Evolutionary conservation across 1,284 basidiomycete genomes (phyloP).

Genomic region (Naganishia sp.): DNA sequence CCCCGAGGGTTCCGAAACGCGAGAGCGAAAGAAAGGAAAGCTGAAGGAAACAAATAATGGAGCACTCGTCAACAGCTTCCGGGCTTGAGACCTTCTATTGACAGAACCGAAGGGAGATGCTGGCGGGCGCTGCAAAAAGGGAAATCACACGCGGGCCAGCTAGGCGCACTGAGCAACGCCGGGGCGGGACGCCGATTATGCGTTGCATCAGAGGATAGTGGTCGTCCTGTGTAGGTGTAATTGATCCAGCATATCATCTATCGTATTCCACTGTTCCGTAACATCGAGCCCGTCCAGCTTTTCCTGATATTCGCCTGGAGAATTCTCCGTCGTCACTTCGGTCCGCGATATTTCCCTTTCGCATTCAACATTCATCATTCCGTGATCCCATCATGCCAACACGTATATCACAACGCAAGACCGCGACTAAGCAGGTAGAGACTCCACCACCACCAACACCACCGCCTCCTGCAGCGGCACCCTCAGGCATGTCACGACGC

Average conservation of each 20-base stretch:
- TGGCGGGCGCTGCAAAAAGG: neutral
- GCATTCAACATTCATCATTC: neutral
- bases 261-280: no score
- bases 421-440: neutral
- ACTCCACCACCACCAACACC: neutral
- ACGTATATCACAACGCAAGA: conserved; percentile 25
- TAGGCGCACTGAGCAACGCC: neutral
- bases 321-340: no score
- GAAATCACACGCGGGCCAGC: neutral
- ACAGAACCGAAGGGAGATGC: no score
- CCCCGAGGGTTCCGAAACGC: neutral
- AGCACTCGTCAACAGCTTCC: neutral
- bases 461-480: neutral
- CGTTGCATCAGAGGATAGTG: neutral
- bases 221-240: neutral
- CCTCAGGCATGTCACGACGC: conserved; percentile 25
- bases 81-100: no score
- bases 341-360: neutral
- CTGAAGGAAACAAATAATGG: neutral
- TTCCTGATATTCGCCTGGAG: neutral
- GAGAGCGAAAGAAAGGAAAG: neutral
- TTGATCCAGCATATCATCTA: no score
- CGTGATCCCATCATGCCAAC: conserved; percentile 9
- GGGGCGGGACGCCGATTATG: neutral
- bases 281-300: neutral